These are phyloP conservation scores for Boletus vinaceobasis DNA, from an alignment of 768 basidiomycete genomes.

Conservation along the genomic window DNA sequence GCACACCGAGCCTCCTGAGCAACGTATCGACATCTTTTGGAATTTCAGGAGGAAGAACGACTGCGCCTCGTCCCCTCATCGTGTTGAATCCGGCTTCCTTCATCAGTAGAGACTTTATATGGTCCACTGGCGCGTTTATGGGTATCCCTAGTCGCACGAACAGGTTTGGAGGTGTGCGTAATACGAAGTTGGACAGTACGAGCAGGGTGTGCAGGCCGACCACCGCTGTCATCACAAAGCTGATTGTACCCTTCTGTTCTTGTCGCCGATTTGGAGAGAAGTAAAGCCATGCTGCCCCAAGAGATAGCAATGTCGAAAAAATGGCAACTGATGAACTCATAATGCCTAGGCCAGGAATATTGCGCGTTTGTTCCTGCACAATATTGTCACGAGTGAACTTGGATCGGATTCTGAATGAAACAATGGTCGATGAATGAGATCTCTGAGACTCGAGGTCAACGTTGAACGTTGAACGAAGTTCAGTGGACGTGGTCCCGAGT, in stretches of 20 bases:
- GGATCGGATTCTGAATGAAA: background rate
- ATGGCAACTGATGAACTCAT: slow-evolving; percentile 8
- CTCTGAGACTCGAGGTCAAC: background rate
- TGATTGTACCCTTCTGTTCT: background rate
- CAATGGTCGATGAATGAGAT: no score
- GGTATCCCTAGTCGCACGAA: slow-evolving; percentile 56
- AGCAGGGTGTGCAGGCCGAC: slow-evolving; percentile 16
- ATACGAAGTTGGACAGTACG: slow-evolving; percentile 12
- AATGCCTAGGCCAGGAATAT: background rate
- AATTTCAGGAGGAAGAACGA: slow-evolving; percentile 29
- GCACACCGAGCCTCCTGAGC: slow-evolving; percentile 51
- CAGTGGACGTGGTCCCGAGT: background rate
- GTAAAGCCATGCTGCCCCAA: slow-evolving; percentile 18
- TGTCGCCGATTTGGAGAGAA: slow-evolving; percentile 7
- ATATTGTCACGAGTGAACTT: background rate
- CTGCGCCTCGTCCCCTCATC: slow-evolving; percentile 7
- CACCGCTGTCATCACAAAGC: slow-evolving; percentile 8
- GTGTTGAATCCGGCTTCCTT: slow-evolving; percentile 39
- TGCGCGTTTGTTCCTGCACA: background rate
- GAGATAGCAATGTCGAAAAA: slow-evolving; percentile 15
- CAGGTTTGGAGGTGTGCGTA: slow-evolving; percentile 54
- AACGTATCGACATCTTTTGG: slow-evolving; percentile 49
- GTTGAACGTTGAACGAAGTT: background rate
- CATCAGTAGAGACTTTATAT: slow-evolving; percentile 45
- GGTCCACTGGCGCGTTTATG: slow-evolving; percentile 50